Conservation (phyloP, 768 basidiomycete species). For the Russula abietina region DNA sequence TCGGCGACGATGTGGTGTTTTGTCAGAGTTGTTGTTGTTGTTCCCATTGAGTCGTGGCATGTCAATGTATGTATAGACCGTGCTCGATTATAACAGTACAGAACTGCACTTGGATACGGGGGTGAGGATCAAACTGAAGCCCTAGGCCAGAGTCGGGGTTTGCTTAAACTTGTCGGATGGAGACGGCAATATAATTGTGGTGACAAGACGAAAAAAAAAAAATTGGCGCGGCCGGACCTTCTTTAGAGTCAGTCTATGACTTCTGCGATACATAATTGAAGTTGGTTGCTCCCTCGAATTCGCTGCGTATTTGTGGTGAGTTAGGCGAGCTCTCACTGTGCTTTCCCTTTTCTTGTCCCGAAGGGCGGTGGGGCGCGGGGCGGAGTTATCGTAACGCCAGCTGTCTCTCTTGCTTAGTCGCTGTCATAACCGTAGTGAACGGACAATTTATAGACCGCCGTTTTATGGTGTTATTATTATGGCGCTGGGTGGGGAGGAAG, state of each 20-base stretch:
- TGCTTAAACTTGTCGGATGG: slow-evolving; percentile 1
- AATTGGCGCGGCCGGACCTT: background rate
- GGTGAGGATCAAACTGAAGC: slow-evolving; percentile 17
- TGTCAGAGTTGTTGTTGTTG: background rate
- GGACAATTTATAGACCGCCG: background rate
- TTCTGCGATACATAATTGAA: slow-evolving; percentile 10
- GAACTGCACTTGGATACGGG: background rate
- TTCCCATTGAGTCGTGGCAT: background rate
- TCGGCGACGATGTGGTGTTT: background rate
- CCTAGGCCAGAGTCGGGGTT: background rate
- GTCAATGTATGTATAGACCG: background rate
- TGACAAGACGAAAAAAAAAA: slow-evolving; percentile 1
- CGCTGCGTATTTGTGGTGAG: background rate
- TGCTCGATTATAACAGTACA: no score
- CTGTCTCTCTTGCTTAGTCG: background rate
- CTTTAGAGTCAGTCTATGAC: background rate
- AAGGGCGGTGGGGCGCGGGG: background rate
- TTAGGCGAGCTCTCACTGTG: background rate
- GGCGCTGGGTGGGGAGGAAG: background rate
- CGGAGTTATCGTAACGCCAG: background rate
- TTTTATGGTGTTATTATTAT: background rate
- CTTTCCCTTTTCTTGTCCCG: background rate
- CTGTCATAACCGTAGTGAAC: background rate
- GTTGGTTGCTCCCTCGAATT: background rate
- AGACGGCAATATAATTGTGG: slow-evolving; percentile 14